Percentiles rank a stretch among this genome's conserved stretches.
These are phyloP conservation scores for Penicillium desertorum DNA, from an alignment of 495 filamentous ascomycete species.

Conservation along the genomic window DNA sequence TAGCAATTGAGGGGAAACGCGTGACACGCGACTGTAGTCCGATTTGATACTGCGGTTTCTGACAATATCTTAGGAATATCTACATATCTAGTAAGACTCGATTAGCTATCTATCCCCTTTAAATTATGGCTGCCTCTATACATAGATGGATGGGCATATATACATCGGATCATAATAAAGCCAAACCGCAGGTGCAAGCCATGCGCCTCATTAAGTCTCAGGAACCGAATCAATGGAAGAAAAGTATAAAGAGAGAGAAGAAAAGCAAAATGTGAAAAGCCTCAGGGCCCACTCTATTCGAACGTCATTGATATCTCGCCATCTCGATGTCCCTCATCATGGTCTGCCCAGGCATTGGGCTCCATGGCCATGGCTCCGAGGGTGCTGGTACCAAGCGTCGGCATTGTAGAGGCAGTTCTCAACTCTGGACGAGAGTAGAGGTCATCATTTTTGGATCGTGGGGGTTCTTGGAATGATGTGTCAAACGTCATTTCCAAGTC, in stretches of 20 bases:
- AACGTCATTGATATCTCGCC: slow-evolving; percentile 60
- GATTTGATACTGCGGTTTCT: too few relatives aligned
- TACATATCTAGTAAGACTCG: background rate
- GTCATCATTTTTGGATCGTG: slow-evolving; percentile 22
- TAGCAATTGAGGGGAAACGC: slow-evolving; percentile 12
- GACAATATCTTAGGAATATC: background rate
- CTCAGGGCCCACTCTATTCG: slow-evolving; percentile 40
- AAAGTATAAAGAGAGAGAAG: slow-evolving; percentile 10
- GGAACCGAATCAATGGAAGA: slow-evolving; percentile 4
- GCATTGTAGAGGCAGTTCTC: slow-evolving; percentile 43
- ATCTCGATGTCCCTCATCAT: slow-evolving; percentile 51
- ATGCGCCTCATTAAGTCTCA: slow-evolving; percentile 16
- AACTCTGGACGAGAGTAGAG: slow-evolving; percentile 38
- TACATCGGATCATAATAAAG: slow-evolving; percentile 11
- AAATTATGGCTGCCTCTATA: slow-evolving; percentile 6
- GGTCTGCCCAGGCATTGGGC: slow-evolving; percentile 82
- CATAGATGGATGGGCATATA: slow-evolving; percentile 14
- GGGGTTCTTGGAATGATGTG: slow-evolving; percentile 50
- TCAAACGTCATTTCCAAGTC: slow-evolving; percentile 76
- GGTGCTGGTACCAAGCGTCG: slow-evolving; percentile 27
- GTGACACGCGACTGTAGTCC: slow-evolving; percentile 11
- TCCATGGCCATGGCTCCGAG: slow-evolving; percentile 48
- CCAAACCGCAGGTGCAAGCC: slow-evolving; percentile 14
- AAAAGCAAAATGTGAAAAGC: slow-evolving; percentile 9
- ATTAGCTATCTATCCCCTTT: background rate